A percentile compares a stretch with the other conserved stretches of the same genome.
These are phyloP conservation scores for Nitzschia sp. DNA, from an alignment of 108 stramenopile genomes.

Conservation along the genomic window DNA sequence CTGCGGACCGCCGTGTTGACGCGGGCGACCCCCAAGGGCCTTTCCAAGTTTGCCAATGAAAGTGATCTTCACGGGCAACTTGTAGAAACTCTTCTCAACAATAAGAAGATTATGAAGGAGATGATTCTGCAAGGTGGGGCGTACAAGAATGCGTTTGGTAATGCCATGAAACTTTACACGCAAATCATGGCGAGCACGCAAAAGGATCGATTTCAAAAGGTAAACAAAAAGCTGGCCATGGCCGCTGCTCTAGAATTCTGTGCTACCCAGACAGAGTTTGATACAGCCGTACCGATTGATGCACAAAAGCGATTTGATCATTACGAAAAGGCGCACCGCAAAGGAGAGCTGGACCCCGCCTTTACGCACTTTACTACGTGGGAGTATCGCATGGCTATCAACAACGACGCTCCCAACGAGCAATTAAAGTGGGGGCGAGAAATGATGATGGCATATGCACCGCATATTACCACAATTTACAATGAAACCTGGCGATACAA, in stretches of 20 bases:
- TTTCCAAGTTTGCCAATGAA: slow-evolving; percentile 43
- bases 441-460: slow-evolving; percentile 54
- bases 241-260: slow-evolving; percentile 51
- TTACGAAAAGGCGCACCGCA: slow-evolving; percentile 48
- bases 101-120: slow-evolving; percentile 42
- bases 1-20: slow-evolving; percentile 35
- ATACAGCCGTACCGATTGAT: slow-evolving; percentile 36
- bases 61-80: slow-evolving; percentile 35
- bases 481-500: slow-evolving; percentile 44
- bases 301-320: slow-evolving; percentile 49
- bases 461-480: slow-evolving; percentile 49
- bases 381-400: slow-evolving; percentile 53
- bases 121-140: slow-evolving; percentile 44
- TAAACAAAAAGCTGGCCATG: slow-evolving; percentile 49
- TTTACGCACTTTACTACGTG: slow-evolving; percentile 43
- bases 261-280: slow-evolving; percentile 32
- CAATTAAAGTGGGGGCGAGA: slow-evolving; percentile 49
- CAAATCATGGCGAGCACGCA: slow-evolving; percentile 37
- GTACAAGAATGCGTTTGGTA: slow-evolving; percentile 35
- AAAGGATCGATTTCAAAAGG: slow-evolving; percentile 46
- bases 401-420: slow-evolving; percentile 47
- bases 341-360: slow-evolving; percentile 48
- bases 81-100: slow-evolving; percentile 45
- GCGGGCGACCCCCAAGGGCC: slow-evolving; percentile 36
- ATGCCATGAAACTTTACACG: slow-evolving; percentile 40